These are phyloP conservation scores for Xerocomus minutiporus DNA, from an alignment of 1,284 basidiomycete genomes.

Conservation along the genomic window DNA sequence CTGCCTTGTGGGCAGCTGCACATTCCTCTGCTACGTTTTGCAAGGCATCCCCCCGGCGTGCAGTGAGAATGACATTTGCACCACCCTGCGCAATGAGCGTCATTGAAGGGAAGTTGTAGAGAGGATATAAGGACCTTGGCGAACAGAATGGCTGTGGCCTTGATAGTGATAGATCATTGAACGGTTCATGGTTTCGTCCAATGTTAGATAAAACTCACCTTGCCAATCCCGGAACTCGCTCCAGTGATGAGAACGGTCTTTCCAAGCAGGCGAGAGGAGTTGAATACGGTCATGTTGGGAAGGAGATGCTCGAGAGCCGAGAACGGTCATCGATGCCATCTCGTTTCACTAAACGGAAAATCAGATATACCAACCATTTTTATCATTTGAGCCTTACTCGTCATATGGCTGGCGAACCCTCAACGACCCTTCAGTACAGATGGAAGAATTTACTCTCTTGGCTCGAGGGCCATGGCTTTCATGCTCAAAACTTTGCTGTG, in stretches of 20 bases:
- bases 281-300: constrained; percentile 69
- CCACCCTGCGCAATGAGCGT: constrained; percentile 50
- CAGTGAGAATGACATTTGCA: constrained; percentile 72
- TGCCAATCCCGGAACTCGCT: constrained; percentile 80
- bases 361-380: too few relatives aligned
- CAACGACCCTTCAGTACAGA: constrained; percentile 11
- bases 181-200: neutral
- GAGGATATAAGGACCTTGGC: constrained; percentile 55
- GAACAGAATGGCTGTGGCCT: constrained; percentile 83
- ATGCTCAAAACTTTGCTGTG: constrained; percentile 39
- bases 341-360: too few relatives aligned
- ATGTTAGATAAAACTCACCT: constrained; percentile 37
- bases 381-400: too few relatives aligned
- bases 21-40: constrained; percentile 64
- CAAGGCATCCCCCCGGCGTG: constrained; percentile 63
- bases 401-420: neutral
- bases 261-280: constrained; percentile 68
- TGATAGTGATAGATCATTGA: constrained; percentile 6
- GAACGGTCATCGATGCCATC: too few relatives aligned
- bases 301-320: neutral
- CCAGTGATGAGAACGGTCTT: constrained; percentile 88
- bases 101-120: neutral
- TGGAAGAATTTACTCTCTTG: constrained; percentile 56
- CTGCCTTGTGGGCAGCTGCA: constrained; percentile 62
- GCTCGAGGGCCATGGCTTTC: constrained; percentile 53